Percentiles rank a stretch among this genome's conserved stretches.
These are phyloP conservation scores for Phytophthora macrochlamydospora DNA, from an alignment of 352 stramenopile genomes.

Conservation along the genomic window DNA sequence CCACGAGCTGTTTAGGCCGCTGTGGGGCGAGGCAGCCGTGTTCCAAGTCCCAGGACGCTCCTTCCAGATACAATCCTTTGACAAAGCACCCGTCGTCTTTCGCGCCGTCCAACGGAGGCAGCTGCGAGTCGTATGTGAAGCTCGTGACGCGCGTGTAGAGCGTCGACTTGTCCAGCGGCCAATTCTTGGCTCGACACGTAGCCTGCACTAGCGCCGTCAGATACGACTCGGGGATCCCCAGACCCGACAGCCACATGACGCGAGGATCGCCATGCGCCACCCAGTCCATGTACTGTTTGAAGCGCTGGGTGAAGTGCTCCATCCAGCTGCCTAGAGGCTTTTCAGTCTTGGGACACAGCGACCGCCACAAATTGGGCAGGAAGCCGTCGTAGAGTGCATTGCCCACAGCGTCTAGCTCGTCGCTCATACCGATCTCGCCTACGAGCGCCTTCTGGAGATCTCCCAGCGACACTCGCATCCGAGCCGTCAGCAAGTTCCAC, in stretches of 20 bases:
- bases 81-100: conserved; percentile 93
- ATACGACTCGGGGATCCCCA: conserved; percentile 96
- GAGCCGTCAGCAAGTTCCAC: conserved; percentile 92
- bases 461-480: conserved; percentile 85
- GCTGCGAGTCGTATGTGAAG: conserved; percentile 68
- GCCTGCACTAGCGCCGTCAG: conserved; percentile 95
- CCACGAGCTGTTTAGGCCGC: conserved; percentile 94
- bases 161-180: conserved; percentile 95
- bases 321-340: conserved; percentile 97
- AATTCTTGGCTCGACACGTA: conserved; percentile 93
- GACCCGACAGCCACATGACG: conserved; percentile 94
- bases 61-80: conserved; percentile 92
- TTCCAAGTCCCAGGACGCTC: conserved; percentile 92
- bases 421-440: conserved; percentile 97
- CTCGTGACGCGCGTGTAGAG: conserved; percentile 94
- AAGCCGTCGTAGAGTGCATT: conserved; percentile 94
- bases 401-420: conserved; percentile 93
- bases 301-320: conserved; percentile 90
- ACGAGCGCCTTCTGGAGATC: conserved; percentile 93
- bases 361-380: conserved; percentile 91
- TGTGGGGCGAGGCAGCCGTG: conserved; percentile 81
- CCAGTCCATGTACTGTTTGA: conserved; percentile 93
- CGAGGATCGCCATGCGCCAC: conserved; percentile 87
- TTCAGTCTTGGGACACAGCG: conserved; percentile 91
- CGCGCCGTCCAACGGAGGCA: conserved; percentile 40